Conservation (phyloP, 805 yeast species). For the Isabelozyma heimii region DNA sequence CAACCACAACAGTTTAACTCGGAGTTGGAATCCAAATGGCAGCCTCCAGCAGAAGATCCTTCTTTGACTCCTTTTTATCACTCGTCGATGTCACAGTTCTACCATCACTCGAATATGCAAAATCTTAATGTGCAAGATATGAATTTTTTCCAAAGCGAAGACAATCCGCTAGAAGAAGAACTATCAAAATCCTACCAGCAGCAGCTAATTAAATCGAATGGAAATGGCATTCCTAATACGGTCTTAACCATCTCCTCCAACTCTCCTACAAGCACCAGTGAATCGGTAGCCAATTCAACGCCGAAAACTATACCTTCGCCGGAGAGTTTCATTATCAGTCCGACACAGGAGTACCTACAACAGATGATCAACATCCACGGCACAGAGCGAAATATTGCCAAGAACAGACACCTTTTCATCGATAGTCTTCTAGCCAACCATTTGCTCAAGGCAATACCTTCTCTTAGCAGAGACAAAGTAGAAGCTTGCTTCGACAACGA, state of each 20-base stretch:
- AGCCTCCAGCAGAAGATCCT: not conserved
- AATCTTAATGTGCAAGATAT: conserved; percentile 24
- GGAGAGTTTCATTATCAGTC: conserved; percentile 2
- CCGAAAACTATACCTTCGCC: conserved; percentile 6
- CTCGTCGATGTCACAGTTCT: not conserved
- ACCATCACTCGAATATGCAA: not conserved
- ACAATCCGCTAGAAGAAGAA: conserved; percentile 39
- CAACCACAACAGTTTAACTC: not conserved
- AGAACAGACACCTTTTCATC: conserved; percentile 36
- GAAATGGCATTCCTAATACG: conserved; percentile 7
- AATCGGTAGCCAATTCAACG: conserved; percentile 14
- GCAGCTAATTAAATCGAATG: not conserved
- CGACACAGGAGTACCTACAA: not conserved
- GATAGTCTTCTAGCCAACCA: conserved; percentile 35
- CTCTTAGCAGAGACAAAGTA: conserved; percentile 20
- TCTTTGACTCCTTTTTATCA: conserved; percentile 1
- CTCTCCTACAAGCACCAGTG: conserved; percentile 34
- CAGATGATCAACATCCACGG: conserved; percentile 17
- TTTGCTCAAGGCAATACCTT: conserved; percentile 27
- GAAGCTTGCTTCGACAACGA: conserved; percentile 23
- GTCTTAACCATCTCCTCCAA: conserved; percentile 23
- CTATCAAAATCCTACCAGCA: conserved; percentile 14
- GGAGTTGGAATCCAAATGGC: not conserved
- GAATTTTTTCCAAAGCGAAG: conserved; percentile 34
- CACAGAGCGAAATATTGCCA: conserved; percentile 16